These are phyloP conservation scores for Erysimum cheiranthoides DNA, from an alignment of 345 rosid species.

Conservation along the genomic window DNA sequence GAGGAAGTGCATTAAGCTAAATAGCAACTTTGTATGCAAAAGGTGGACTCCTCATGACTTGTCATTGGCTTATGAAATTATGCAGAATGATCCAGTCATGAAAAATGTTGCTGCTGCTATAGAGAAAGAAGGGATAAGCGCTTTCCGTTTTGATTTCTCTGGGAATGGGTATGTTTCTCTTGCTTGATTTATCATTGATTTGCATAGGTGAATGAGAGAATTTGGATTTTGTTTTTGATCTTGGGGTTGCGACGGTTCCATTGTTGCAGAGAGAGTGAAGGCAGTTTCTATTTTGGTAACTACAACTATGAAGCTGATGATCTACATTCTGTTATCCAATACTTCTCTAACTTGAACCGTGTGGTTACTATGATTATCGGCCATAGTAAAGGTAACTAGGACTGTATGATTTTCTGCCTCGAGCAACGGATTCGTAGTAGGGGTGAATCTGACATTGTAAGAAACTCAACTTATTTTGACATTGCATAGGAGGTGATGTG, in stretches of 20 bases:
- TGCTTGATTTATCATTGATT: background rate
- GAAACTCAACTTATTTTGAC: background rate
- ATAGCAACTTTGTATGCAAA: background rate
- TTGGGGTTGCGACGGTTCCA: background rate
- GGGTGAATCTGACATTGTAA: constrained; percentile 8
- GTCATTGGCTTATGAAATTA: background rate
- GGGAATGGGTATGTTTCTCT: constrained; percentile 68
- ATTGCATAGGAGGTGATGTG: constrained; percentile 62
- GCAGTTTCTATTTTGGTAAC: constrained; percentile 65
- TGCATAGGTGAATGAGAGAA: background rate
- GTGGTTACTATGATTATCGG: constrained; percentile 60
- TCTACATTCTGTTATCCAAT: constrained; percentile 57
- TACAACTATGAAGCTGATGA: constrained; percentile 72
- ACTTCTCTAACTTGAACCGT: constrained; percentile 46
- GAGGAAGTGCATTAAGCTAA: background rate
- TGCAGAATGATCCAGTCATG: constrained; percentile 60
- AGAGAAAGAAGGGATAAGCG: constrained; percentile 44
- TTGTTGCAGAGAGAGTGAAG: constrained; percentile 73
- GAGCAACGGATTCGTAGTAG: background rate
- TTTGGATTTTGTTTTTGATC: constrained; percentile 13
- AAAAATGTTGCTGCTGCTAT: constrained; percentile 63
- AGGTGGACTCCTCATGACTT: background rate
- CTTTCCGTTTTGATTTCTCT: constrained; percentile 65
- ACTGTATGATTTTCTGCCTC: background rate
- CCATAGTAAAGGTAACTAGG: constrained; percentile 79